Base-by-base conservation (phyloP, 1,284 basidiomycete species). In the Cutaneotrichosporon dermatis region DNA sequence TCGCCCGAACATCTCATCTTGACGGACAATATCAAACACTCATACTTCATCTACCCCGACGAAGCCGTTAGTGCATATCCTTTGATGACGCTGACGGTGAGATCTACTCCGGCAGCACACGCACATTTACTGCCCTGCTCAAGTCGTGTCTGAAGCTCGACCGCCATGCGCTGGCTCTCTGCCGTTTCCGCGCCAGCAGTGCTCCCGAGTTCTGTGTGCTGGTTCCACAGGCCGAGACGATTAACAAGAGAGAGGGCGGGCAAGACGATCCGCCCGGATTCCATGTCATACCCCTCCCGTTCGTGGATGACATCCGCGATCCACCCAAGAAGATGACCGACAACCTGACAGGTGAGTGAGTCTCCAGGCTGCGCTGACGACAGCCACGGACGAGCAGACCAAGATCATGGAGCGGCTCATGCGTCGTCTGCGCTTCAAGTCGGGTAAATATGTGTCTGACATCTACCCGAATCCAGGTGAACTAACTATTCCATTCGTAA, bases 11-110 rank as follows among this genome's bases (percentile, higher is more conserved):
- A 88, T 60, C 81, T 98, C 1, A 78, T 79, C 0, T 88, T 92
- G 66, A 87, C 92, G 74, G 90, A 96, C 72, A 95, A 95, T 66
- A 79, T 96, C 69, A 95, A 92, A 71, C 92, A 96, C 76, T 86
- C 92, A 0, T 80, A 86, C 55, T 99, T 99, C 72, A 85, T 99
- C 62, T 92, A 93, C 74, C 96, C 95, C 0, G 88, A 95, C 67
- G 95, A 99, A 73, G 80, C 84, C 74, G 91, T 91, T 62, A 59
- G 83, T 57, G 11, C 2, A 10, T 8, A 4, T 4, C 0, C 4
- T 10, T 11, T 36, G 41, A n/a, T 15, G 10, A 35, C 44, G 52
- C 25, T 34, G 12, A 37, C 40, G 50, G 33, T 25, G 53, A 53
- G 25, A 25, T 25, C 25, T 94, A 88, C 76, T 85, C 88, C 8